Conservation (phyloP, 164 flowering plant genomes). For the Taxillus chinensis region DNA sequence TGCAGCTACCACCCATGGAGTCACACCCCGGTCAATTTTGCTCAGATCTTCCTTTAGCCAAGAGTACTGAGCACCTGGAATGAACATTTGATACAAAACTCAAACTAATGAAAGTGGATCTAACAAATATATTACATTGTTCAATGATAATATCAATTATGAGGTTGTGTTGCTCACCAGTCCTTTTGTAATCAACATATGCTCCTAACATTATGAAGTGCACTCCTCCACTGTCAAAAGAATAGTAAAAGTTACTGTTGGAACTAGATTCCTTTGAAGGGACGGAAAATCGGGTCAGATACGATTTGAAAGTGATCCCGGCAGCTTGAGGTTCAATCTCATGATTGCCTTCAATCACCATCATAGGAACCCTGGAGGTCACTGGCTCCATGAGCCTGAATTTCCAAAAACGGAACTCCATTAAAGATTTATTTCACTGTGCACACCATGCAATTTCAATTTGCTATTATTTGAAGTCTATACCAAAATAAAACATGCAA, state of each 20-base stretch:
- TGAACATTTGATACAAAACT: not conserved
- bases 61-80: conserved; percentile 61
- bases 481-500: not conserved
- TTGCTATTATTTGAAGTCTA: not conserved
- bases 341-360: conserved; percentile 93
- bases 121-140: not conserved
- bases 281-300: conserved; percentile 62
- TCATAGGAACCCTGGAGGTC: conserved; percentile 74
- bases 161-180: conserved; percentile 30
- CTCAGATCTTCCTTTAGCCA: conserved; percentile 65
- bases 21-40: conserved; percentile 38
- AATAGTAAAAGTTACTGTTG: conserved; percentile 62
- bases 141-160: too few relatives aligned
- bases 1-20: conserved; percentile 90
- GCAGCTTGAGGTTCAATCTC: conserved; percentile 84
- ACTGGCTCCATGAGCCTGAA: conserved; percentile 83
- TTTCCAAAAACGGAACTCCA: not conserved
- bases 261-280: conserved; percentile 75
- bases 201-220: conserved; percentile 90
- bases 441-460: not conserved
- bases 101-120: not conserved
- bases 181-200: conserved; percentile 65
- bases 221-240: conserved; percentile 81
- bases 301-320: conserved; percentile 59
- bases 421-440: not conserved